Evolutionary conservation across 176 grass and related monocot species (phyloP).

Genomic region (Zoysia pacifica): DNA sequence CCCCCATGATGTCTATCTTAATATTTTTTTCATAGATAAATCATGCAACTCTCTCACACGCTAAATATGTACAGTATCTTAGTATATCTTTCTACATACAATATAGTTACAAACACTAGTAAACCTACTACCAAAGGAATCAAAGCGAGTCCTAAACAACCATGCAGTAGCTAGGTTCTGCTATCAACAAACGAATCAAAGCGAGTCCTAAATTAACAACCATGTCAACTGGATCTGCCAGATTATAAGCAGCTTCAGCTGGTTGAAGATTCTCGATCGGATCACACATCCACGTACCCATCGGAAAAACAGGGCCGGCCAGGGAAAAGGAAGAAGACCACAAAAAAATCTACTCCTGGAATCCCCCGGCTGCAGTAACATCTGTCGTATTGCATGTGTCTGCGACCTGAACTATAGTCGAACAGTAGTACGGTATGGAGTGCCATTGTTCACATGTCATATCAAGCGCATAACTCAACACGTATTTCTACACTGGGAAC

Average conservation of each 20-base stretch:
- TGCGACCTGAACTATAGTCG: too few relatives aligned
- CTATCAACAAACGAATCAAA: not conserved
- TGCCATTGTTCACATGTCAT: too few relatives aligned
- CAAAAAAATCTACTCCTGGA: not conserved
- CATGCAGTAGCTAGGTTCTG: not conserved
- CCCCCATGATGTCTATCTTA: not conserved
- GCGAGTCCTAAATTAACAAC: not conserved
- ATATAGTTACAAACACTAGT: not conserved
- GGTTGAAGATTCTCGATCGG: not conserved
- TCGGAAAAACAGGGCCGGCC: not conserved
- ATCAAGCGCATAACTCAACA: too few relatives aligned
- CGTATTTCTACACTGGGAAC: too few relatives aligned
- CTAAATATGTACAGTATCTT: not conserved
- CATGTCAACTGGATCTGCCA: not conserved
- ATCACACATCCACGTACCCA: not conserved
- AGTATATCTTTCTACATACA: not conserved
- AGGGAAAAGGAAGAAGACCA: not conserved
- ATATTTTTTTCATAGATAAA: not conserved
- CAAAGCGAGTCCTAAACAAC: too few relatives aligned
- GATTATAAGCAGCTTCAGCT: not conserved
- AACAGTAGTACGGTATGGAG: too few relatives aligned
- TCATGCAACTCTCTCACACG: not conserved
- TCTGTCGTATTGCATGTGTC: too few relatives aligned
- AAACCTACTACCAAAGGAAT: too few relatives aligned
- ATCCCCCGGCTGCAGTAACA: too few relatives aligned